Percentiles rank a stretch among this genome's conserved stretches.
phyloP scores from a whole-genome alignment of 192 early-diverging fungal genomes.

The Radiomyces spectabilis region DNA sequence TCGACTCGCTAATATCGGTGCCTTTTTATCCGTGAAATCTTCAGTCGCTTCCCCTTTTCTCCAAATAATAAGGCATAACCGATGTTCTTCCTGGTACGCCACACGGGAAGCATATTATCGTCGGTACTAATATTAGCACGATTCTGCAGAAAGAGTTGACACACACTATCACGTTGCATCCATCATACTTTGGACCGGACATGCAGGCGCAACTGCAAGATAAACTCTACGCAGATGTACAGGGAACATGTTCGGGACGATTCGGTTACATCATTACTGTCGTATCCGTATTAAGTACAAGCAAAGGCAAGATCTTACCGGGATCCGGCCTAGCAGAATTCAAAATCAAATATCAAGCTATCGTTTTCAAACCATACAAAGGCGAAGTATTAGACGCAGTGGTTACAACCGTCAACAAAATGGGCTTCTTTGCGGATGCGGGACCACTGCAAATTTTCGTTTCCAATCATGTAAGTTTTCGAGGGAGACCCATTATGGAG shows the following conservation, averaged over 20 bases:
- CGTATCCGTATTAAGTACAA: slow-evolving; percentile 68
- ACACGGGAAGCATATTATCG: not conserved
- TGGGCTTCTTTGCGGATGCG: slow-evolving; percentile 73
- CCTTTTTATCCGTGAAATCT: no score
- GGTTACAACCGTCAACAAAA: slow-evolving; percentile 84
- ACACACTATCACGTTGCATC: slow-evolving; percentile 92
- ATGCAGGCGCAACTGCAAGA: slow-evolving; percentile 68
- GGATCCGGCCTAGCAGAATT: slow-evolving; percentile 88
- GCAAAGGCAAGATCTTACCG: slow-evolving; percentile 76
- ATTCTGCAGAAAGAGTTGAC: slow-evolving; percentile 70
- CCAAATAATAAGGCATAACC: no score
- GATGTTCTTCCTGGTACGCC: slow-evolving; percentile 3
- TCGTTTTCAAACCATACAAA: slow-evolving; percentile 96
- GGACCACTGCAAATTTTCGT: slow-evolving; percentile 93
- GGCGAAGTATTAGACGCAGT: slow-evolving; percentile 94
- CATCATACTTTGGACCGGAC: slow-evolving; percentile 83
- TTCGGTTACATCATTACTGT: slow-evolving; percentile 93
- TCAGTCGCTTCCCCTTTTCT: no score
- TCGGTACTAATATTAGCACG: not conserved
- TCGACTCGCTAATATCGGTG: no score
- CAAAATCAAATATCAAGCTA: slow-evolving; percentile 80
- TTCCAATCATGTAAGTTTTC: slow-evolving; percentile 55
- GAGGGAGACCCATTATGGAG: no score
- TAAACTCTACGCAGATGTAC: slow-evolving; percentile 89
- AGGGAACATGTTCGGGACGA: slow-evolving; percentile 88